Conservation (phyloP, 2,329 filamentous ascomycete species). For the Daldinia sp. region DNA sequence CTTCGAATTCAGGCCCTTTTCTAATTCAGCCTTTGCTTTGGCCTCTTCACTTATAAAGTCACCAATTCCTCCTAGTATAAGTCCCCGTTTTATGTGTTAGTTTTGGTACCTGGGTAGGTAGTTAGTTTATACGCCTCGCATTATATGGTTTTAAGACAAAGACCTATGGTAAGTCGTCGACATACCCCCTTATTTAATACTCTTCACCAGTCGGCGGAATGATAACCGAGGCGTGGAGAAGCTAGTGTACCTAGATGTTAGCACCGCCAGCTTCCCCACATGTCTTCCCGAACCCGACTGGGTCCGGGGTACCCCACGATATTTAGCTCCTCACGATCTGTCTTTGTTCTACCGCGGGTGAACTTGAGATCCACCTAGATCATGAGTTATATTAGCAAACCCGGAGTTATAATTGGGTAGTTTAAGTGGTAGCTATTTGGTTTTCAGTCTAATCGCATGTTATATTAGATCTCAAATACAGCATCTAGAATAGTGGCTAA, state of each 20-base stretch:
- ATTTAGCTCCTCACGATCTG: slow-evolving; percentile 1
- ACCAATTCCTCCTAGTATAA: too few relatives aligned
- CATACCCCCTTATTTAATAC: slow-evolving; percentile 1
- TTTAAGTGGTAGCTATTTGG: background rate
- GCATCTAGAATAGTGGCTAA: background rate
- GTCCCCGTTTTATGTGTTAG: too few relatives aligned
- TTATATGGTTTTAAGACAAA: background rate
- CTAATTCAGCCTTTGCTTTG: background rate
- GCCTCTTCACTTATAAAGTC: background rate
- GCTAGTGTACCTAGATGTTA: background rate
- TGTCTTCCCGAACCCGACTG: slow-evolving; percentile 12
- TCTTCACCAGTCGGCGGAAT: slow-evolving; percentile 30
- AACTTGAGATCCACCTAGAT: background rate
- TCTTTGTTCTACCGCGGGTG: background rate
- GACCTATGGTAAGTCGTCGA: background rate
- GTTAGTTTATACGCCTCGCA: background rate
- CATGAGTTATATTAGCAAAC: slow-evolving; percentile 18
- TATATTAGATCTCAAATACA: slow-evolving; percentile 10
- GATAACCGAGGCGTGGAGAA: slow-evolving; percentile 34
- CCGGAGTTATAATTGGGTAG: slow-evolving; percentile 16
- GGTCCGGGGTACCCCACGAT: slow-evolving; percentile 28
- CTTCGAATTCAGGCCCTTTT: background rate
- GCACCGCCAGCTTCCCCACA: slow-evolving; percentile 36
- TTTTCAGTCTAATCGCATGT: background rate
- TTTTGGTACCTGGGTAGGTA: background rate